Evolutionary conservation across 306 rosid genomes (phyloP).

Genomic region (Cicer chorassanicum): DNA sequence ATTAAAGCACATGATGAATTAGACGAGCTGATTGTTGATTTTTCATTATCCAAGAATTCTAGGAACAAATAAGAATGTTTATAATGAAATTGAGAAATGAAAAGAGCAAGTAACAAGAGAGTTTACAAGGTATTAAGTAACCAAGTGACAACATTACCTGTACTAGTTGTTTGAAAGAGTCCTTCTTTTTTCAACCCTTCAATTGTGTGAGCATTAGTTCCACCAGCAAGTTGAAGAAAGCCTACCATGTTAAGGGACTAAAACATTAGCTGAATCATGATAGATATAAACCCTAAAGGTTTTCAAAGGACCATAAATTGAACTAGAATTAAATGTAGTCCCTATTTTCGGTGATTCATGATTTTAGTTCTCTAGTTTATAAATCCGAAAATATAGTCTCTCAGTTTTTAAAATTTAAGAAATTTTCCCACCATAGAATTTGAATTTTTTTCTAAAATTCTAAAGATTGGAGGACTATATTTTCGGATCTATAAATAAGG

Average conservation of each 20-base stretch:
- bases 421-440: too few species aligned
- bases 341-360: neutral
- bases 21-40: conserved; percentile 37
- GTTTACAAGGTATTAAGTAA: neutral
- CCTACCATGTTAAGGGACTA: conserved; percentile 52
- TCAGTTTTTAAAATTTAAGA: too few species aligned
- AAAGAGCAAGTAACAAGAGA: conserved; percentile 16
- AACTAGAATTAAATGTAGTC: neutral
- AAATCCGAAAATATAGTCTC: too few species aligned
- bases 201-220: conserved; percentile 87
- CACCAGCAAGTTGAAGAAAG: conserved; percentile 94
- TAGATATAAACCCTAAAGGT: conserved; percentile 1
- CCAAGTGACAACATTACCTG: conserved; percentile 44
- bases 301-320: conserved; percentile 20
- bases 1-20: conserved; percentile 53
- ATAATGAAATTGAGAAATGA: conserved; percentile 6
- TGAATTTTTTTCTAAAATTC: too few species aligned
- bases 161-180: conserved; percentile 59
- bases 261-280: conserved; percentile 26
- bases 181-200: conserved; percentile 74
- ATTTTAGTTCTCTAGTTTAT: too few species aligned
- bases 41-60: conserved; percentile 51
- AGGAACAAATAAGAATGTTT: neutral
- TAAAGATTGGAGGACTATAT: too few species aligned
- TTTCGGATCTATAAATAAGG: too few species aligned